These are phyloP conservation scores for Penicillium occitanis DNA, from an alignment of 2,329 filamentous ascomycete genomes.

Conservation along the genomic window DNA sequence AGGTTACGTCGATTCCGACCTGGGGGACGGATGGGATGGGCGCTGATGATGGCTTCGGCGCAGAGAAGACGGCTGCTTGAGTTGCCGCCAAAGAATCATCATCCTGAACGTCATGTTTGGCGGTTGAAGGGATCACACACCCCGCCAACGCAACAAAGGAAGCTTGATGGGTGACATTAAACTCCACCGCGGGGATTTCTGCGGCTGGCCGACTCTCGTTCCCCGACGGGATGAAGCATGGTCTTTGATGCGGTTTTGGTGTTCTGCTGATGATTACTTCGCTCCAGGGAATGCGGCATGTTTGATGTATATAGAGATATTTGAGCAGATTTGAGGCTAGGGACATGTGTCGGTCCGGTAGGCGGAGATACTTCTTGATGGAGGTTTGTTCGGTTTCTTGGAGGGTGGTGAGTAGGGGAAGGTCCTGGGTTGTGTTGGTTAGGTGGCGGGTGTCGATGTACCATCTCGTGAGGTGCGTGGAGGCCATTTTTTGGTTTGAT, in stretches of 20 bases:
- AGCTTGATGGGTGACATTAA: constrained; percentile 66
- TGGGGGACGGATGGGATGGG: constrained; percentile 33
- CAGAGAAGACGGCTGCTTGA: constrained; percentile 9
- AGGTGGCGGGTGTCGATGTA: constrained; percentile 46
- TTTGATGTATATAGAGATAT: constrained; percentile 58
- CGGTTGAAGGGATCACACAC: constrained; percentile 31
- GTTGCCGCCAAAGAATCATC: neutral
- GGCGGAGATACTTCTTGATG: constrained; percentile 52
- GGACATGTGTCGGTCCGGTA: constrained; percentile 60
- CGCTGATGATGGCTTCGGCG: constrained; percentile 16
- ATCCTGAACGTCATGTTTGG: neutral
- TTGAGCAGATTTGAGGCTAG: constrained; percentile 63
- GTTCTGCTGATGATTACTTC: constrained; percentile 56
- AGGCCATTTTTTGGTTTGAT: constrained; percentile 4
- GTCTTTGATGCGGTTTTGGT: constrained; percentile 48
- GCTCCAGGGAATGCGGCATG: constrained; percentile 57
- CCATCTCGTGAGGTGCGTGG: constrained; percentile 38
- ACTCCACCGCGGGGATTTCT: constrained; percentile 50
- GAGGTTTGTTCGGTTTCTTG: constrained; percentile 51
- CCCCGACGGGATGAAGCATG: constrained; percentile 53
- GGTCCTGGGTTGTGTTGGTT: constrained; percentile 30
- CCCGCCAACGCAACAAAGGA: constrained; percentile 62
- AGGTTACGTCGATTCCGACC: constrained; percentile 63
- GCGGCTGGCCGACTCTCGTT: constrained; percentile 22
- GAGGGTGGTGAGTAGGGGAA: constrained; percentile 44